Evolutionary conservation across 2,329 filamentous ascomycete species (phyloP), one percentile per base, ranked within the genome.

Genomic region (Fusarium piperis): DNA sequence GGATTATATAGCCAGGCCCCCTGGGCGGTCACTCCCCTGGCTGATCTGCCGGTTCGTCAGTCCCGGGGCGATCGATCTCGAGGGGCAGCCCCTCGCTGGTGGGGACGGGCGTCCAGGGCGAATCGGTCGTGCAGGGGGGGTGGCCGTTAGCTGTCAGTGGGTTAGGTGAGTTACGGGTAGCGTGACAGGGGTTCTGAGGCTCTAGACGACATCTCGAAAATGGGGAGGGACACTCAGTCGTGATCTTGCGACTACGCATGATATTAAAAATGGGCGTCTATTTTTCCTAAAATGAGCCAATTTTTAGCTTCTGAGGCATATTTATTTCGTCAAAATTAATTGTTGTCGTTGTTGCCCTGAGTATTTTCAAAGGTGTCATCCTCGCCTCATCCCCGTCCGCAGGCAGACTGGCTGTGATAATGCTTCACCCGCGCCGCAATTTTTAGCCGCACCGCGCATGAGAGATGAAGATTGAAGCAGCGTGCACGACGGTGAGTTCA

Each of bases 291-390:
- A 0, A 15, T 10, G 11, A 11, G 35, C 11, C 4, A 16, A 8
- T 10, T 48, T 16, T 13, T 6, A 71, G 52, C 38, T 41, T 67
- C 48, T 10, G 69, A 48, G 33, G 11, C 39, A 59, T 65, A 62
- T 53, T 59, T 66, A 32, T n/a, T 18, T 59, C 3, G 5, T n/a
- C 3, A 30, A 39, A 59, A 46, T 48, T 48, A 39, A 46, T 61
- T 67, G 53, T 73, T 72, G 60, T 72, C 64, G 64, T 57, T 61
- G 65, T 52, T 71, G 64, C 60, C 64, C 65, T 74, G 73, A 58
- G 30, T 23, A 48, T 53, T 67, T 44, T 56, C 20, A 16, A 20
- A 13, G 16, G 11, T 51, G 64, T 12, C 18, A 53, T 62, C 38
- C 56, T n/a, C n/a, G 36, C 28, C 15, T 41, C 28, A 35, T 51